phyloP scores from a whole-genome alignment of 805 yeast genomes.

The Wickerhamiella shivajii region DNA sequence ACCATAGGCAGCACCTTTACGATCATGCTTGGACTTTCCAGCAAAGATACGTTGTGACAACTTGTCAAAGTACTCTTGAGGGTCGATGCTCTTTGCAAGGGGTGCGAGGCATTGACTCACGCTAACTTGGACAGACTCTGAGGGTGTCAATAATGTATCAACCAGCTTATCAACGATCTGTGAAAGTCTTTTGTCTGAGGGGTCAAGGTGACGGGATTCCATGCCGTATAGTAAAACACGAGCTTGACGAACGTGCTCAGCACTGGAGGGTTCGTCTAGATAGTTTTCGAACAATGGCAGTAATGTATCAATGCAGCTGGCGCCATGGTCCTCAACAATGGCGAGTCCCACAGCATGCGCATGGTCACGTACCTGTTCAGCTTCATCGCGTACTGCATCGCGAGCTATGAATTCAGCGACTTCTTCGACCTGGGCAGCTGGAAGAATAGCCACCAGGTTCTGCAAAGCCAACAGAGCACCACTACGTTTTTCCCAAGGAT shows the following conservation, averaged over 20 bases:
- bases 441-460: slow-evolving; percentile 36
- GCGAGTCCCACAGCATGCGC: slow-evolving; percentile 80
- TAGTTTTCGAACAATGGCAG: slow-evolving; percentile 63
- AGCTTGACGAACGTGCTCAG: slow-evolving; percentile 7
- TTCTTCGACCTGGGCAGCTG: slow-evolving; percentile 11
- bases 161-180: slow-evolving; percentile 56
- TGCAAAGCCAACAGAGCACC: slow-evolving; percentile 62
- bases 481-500: slow-evolving; percentile 73
- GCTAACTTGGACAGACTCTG: slow-evolving; percentile 81
- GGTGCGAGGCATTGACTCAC: slow-evolving; percentile 79
- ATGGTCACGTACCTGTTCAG: slow-evolving; percentile 59
- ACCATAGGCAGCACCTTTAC: slow-evolving; percentile 95
- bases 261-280: slow-evolving; percentile 14
- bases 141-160: slow-evolving; percentile 67
- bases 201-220: slow-evolving; percentile 66
- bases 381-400: slow-evolving; percentile 61
- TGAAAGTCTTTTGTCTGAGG: slow-evolving; percentile 48
- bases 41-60: slow-evolving; percentile 47
- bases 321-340: slow-evolving; percentile 53
- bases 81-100: slow-evolving; percentile 29
- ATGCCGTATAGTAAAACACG: slow-evolving; percentile 75
- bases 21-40: slow-evolving; percentile 30
- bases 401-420: slow-evolving; percentile 31
- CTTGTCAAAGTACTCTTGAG: slow-evolving; percentile 40
- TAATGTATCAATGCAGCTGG: slow-evolving; percentile 49